phyloP scores from a whole-genome alignment of 805 yeast genomes.

The Saccharomyces mikatae region DNA sequence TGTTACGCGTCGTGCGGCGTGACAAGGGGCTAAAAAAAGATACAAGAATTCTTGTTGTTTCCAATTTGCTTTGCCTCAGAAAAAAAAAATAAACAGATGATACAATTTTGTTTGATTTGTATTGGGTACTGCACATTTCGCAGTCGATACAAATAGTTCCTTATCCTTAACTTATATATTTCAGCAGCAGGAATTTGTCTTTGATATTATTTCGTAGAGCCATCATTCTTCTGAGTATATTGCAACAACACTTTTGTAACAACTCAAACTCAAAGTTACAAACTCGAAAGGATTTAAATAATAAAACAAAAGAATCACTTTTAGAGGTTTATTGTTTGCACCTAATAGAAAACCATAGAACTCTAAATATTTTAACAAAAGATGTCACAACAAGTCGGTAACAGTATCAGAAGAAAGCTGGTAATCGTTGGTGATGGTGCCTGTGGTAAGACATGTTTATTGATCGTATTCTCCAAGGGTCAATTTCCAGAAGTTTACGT shows the following conservation, averaged over 20 bases:
- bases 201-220: neutral
- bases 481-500: conserved; percentile 91
- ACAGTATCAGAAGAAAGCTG: conserved; percentile 57
- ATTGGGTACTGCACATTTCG: neutral
- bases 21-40: neutral
- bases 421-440: conserved; percentile 98
- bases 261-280: neutral
- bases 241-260: neutral
- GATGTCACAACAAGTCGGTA: conserved; percentile 29
- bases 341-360: neutral
- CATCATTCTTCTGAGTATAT: neutral
- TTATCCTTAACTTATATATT: neutral
- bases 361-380: neutral
- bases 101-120: neutral
- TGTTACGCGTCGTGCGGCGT: neutral
- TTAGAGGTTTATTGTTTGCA: neutral
- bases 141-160: neutral
- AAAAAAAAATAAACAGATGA: neutral
- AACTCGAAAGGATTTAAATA: neutral
- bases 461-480: conserved; percentile 79
- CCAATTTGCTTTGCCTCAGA: neutral
- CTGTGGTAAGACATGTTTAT: conserved; percentile 89
- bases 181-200: neutral
- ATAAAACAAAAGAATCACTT: neutral
- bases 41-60: neutral